phyloP scores from a whole-genome alignment of 2,329 filamentous ascomycete genomes.

The Endothia cerciana region DNA sequence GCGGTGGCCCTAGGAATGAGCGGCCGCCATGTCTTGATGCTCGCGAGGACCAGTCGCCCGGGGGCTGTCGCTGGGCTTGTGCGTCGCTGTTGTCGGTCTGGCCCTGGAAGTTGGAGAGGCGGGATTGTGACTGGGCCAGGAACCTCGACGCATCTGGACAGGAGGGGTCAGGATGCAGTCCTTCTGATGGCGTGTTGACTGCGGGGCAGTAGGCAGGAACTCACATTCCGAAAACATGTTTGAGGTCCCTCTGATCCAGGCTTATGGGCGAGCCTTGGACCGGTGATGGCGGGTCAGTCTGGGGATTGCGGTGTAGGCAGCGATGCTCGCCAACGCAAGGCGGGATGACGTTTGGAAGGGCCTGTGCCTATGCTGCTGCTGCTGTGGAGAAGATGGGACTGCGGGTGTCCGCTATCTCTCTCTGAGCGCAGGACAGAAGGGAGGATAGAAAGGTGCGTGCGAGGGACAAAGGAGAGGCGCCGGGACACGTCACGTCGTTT shows the following conservation, averaged over 20 bases:
- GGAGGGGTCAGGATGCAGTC: conserved; percentile 16
- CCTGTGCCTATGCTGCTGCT: not conserved
- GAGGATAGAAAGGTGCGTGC: not conserved
- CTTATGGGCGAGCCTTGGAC: conserved; percentile 22
- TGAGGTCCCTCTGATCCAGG: conserved; percentile 30
- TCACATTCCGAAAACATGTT: conserved; percentile 90
- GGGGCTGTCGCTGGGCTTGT: conserved; percentile 39
- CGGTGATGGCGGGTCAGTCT: conserved; percentile 11
- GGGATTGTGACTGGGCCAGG: conserved; percentile 93
- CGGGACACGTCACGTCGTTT: too few relatives aligned
- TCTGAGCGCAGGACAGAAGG: not conserved
- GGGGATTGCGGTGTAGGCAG: not conserved
- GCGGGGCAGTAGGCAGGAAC: conserved; percentile 40
- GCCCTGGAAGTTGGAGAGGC: conserved; percentile 70
- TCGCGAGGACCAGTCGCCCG: conserved; percentile 43
- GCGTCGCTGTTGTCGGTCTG: conserved; percentile 56
- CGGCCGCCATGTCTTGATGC: conserved; percentile 41
- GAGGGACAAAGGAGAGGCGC: not conserved
- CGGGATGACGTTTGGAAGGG: conserved; percentile 23
- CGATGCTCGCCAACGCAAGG: conserved; percentile 2
- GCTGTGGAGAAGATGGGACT: conserved; percentile 3
- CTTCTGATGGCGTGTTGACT: not conserved
- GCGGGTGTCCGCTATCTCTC: not conserved
- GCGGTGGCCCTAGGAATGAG: conserved; percentile 47
- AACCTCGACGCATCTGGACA: conserved; percentile 89